phyloP scores from a whole-genome alignment of 2,329 filamentous ascomycete species.

The Epichloe sylvatica region DNA sequence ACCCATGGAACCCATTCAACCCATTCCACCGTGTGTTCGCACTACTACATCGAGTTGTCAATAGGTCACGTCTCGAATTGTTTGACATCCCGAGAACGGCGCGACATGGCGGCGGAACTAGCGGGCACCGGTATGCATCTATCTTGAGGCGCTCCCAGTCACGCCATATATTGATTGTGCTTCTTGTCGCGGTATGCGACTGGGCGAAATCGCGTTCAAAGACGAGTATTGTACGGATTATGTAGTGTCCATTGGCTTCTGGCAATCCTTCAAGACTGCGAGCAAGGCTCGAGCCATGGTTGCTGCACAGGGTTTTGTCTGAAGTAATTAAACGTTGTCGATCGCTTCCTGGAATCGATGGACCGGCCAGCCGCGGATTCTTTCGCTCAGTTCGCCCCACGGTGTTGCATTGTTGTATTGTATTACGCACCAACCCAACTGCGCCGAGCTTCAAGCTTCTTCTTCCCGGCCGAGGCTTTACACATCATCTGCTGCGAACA shows the following conservation, averaged over 20 bases:
- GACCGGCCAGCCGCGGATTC: neutral
- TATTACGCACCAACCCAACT: too few species aligned
- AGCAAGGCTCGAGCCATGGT: neutral
- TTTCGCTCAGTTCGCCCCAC: neutral
- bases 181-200: neutral
- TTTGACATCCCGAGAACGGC: neutral
- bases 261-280: neutral
- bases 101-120: neutral
- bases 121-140: too few species aligned
- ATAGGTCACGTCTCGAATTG: neutral
- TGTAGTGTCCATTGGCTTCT: neutral
- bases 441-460: too few species aligned
- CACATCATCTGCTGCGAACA: neutral
- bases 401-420: too few species aligned
- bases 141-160: neutral
- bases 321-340: neutral
- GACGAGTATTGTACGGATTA: too few species aligned
- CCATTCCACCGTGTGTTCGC: too few species aligned
- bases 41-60: too few species aligned
- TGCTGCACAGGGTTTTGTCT: neutral
- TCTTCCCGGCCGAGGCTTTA: too few species aligned
- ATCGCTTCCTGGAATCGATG: neutral
- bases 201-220: too few species aligned
- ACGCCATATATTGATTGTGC: neutral
- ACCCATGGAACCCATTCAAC: too few species aligned